Evolutionary conservation across 805 yeast species (phyloP).

Genomic region (Yarrowia hollandica): DNA sequence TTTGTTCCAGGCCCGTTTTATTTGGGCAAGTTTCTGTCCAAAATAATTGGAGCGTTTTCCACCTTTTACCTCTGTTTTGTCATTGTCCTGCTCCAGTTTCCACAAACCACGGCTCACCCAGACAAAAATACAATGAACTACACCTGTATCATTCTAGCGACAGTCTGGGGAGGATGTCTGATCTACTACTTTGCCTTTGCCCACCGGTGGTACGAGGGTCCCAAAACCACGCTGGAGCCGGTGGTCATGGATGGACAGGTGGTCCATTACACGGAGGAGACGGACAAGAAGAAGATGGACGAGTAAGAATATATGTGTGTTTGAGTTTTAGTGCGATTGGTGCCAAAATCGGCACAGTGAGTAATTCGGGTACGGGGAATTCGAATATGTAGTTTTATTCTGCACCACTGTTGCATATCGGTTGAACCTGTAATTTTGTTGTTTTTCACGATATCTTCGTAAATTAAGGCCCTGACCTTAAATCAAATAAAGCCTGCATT

Average conservation of each 20-base stretch:
- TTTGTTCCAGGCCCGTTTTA: neutral
- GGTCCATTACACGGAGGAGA: neutral
- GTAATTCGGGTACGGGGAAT: too few species aligned
- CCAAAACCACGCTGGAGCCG: neutral
- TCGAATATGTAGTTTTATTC: too few species aligned
- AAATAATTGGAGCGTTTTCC: neutral
- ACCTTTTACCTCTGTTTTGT: neutral
- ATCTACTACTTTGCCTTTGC: neutral
- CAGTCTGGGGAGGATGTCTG: constrained; percentile 4
- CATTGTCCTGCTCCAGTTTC: neutral
- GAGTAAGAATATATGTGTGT: too few species aligned
- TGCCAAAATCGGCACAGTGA: too few species aligned
- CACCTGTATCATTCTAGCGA: neutral
- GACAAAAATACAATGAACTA: neutral
- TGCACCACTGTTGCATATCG: too few species aligned
- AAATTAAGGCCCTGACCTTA: too few species aligned
- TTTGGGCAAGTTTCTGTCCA: neutral
- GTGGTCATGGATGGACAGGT: neutral
- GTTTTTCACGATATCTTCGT: too few species aligned
- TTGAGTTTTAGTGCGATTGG: too few species aligned
- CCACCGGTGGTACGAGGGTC: neutral
- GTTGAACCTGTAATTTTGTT: too few species aligned
- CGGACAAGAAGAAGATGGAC: neutral
- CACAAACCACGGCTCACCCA: neutral
- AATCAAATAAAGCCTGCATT: too few species aligned